These are phyloP conservation scores for Penicillium italicum DNA, from an alignment of 2,329 filamentous ascomycete genomes.

Conservation along the genomic window DNA sequence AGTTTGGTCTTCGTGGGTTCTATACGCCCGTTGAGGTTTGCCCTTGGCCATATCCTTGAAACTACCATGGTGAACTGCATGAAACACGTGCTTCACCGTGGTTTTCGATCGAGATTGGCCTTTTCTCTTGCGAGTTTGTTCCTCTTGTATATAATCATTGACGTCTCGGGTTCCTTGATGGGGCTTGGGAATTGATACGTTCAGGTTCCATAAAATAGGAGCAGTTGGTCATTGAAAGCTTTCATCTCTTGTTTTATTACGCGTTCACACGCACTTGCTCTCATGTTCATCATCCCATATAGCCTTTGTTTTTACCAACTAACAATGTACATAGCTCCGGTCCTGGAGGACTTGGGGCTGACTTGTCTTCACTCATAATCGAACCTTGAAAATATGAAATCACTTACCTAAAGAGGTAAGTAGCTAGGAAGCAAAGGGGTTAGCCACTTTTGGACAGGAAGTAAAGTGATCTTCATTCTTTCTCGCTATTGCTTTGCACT, in stretches of 20 bases:
- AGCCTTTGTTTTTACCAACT: background rate
- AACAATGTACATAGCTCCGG: too few relatives aligned
- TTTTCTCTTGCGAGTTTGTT: conserved; percentile 3
- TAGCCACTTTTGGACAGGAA: background rate
- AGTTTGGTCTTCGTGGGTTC: background rate
- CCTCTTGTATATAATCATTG: conserved; percentile 13
- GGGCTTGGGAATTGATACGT: conserved; percentile 2
- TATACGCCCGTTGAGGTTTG: background rate
- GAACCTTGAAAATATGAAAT: background rate
- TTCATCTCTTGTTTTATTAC: background rate
- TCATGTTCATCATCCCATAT: background rate
- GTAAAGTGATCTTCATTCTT: background rate
- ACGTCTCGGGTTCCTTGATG: background rate
- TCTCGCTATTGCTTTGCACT: too few relatives aligned
- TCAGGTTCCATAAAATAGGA: conserved; percentile 1
- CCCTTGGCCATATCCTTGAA: background rate
- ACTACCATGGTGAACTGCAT: background rate
- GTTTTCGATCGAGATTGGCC: background rate
- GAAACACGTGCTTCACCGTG: background rate
- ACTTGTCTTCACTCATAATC: background rate
- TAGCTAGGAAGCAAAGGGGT: background rate
- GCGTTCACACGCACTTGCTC: background rate
- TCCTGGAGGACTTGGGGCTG: background rate
- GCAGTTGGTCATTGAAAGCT: conserved; percentile 12
- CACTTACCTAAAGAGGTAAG: background rate